Base-by-base conservation (phyloP, 2,329 filamentous ascomycete species). In the Parastagonospora nodorum region DNA sequence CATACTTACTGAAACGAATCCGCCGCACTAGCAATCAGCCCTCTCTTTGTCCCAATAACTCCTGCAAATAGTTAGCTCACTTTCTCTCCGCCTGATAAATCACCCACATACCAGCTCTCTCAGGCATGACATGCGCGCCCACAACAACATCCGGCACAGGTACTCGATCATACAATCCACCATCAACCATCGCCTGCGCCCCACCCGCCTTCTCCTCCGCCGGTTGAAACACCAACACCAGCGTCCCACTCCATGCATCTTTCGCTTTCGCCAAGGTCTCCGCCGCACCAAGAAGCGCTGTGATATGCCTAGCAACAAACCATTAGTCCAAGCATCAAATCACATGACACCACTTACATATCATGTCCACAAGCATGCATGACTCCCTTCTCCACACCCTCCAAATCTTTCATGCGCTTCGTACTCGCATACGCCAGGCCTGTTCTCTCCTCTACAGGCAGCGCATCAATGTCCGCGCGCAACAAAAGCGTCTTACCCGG, bases 311-410 rank as follows among this genome's bases (percentile, higher is more conserved):
- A 24, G 5, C 19, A 24, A 24, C 19, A 24, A 24, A 5, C 19
- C 19, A 24, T 24, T 24, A 24, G 19, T 24, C 19, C 19, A 24
- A 3, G 19, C 19, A 24, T 24, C 19, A 24, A 24, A 24, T 24
- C 19, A 24, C 19, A 24, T 24, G 19, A 24, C 19, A 24, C 19
- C 3, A 24, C 19, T 24, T 24, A 24, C 74, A 86, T 83, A 60
- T 88, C 67, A 41, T 71, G 86, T 0, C 86, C 86, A 65, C 85
- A 88, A 16, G 85, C 85, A 67, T 88, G 86, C 85, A 88, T 88
- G 0, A 86, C 81, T 0, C 82, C 80, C 45, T 80, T 79, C 46
- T 77, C 72, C 0, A 74, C 65, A 0, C 82, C 82, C 8, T 81
- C 76, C 2, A 66, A 50, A 55, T 80, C 77, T 29, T 71, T 74